phyloP scores from a whole-genome alignment of 352 stramenopile species.

The Pythium aristosporum region DNA sequence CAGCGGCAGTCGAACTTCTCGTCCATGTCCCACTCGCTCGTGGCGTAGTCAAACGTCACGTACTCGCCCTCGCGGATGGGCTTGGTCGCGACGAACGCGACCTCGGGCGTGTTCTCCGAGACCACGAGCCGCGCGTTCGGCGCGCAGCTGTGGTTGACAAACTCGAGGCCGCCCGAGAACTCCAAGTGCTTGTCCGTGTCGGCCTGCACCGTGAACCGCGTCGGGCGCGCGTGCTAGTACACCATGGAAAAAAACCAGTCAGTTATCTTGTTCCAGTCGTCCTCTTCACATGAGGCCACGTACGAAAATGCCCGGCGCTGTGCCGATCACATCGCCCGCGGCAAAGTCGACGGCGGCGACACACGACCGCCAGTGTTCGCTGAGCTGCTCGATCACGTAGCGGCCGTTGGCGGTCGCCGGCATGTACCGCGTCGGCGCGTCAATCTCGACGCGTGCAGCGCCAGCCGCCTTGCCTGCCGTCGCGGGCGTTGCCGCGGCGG shows the following conservation, averaged over 20 bases:
- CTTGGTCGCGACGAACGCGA: constrained; percentile 79
- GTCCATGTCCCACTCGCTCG: constrained; percentile 92
- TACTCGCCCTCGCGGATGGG: constrained; percentile 71
- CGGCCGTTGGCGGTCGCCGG: constrained; percentile 56
- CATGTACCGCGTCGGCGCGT: constrained; percentile 49
- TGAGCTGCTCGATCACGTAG: constrained; percentile 71
- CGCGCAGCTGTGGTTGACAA: constrained; percentile 87
- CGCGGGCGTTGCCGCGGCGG: constrained; percentile 28
- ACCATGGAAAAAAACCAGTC: background rate
- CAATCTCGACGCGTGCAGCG: constrained; percentile 17
- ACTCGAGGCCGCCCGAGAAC: constrained; percentile 81
- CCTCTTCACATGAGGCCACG: too few species aligned
- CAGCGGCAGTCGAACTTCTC: constrained; percentile 88
- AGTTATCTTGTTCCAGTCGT: background rate
- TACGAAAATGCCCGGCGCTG: constrained; percentile 68
- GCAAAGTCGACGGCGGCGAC: constrained; percentile 69
- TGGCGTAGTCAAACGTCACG: constrained; percentile 87
- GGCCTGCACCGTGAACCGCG: constrained; percentile 84
- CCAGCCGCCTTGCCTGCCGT: constrained; percentile 22
- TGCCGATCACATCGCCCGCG: constrained; percentile 66
- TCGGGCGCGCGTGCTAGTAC: constrained; percentile 50
- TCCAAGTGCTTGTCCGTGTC: constrained; percentile 78
- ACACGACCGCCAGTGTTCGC: constrained; percentile 70
- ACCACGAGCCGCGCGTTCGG: constrained; percentile 83
- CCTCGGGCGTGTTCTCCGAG: constrained; percentile 61